These are phyloP conservation scores for Acrocalymma vagum DNA, from an alignment of 2,329 filamentous ascomycete species.

Conservation along the genomic window DNA sequence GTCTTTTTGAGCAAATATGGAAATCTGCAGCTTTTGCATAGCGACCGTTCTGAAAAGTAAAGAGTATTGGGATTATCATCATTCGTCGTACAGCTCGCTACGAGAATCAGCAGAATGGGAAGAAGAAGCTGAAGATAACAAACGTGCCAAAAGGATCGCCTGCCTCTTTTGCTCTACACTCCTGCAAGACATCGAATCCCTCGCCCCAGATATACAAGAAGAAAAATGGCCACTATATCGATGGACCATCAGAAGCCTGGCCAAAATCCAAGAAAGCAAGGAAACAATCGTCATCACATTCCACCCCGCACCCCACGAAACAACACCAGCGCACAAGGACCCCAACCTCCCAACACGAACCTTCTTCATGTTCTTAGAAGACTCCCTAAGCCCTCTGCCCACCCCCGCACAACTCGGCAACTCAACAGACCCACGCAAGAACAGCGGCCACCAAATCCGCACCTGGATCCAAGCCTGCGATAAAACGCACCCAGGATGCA, in stretches of 20 bases:
- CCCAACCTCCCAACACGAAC: constrained; percentile 15
- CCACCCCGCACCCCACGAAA: constrained; percentile 15
- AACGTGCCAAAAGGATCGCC: constrained; percentile 1
- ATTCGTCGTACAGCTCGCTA: constrained; percentile 6
- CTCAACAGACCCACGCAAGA: constrained; percentile 8
- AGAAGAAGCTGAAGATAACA: neutral
- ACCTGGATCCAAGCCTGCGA: constrained; percentile 29
- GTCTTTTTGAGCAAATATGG: constrained; percentile 5
- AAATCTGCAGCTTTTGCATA: constrained; percentile 9
- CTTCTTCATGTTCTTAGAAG: constrained; percentile 28
- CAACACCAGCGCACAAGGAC: neutral
- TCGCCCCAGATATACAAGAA: constrained; percentile 15
- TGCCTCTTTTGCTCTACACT: constrained; percentile 26
- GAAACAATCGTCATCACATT: constrained; percentile 28
- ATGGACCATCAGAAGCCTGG: constrained; percentile 27
- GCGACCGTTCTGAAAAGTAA: constrained; percentile 7
- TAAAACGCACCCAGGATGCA: constrained; percentile 22
- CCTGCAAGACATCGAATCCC: constrained; percentile 13
- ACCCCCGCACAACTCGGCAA: constrained; percentile 13
- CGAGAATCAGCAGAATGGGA: neutral
- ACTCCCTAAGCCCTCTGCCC: constrained; percentile 14
- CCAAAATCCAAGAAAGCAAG: constrained; percentile 20
- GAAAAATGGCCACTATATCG: constrained; percentile 20
- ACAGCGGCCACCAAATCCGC: constrained; percentile 12
- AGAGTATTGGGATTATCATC: constrained; percentile 6